Evolutionary conservation across 768 basidiomycete species (phyloP), one percentile per base, ranked within the genome.

Genomic region (Agaricus sinodeliciosus): DNA sequence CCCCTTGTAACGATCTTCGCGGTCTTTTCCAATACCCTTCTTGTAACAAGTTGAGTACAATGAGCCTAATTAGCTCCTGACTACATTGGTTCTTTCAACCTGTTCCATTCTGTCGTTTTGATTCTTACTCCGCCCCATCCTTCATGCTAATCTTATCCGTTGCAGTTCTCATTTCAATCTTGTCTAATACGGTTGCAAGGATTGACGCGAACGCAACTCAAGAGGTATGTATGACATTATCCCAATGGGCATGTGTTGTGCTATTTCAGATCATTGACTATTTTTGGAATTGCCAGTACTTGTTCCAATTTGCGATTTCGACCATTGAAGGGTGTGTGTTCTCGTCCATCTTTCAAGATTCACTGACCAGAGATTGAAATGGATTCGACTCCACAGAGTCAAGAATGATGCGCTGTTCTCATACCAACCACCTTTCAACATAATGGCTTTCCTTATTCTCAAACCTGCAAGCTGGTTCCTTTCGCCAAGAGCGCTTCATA

Each of bases 321-420:
- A 95, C 93, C 0, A 87, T 95, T 46, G 89, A 94, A 76, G 90
- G 90, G 89, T 87, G 60, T 51, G 72, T 19, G 19, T 5, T 22
- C 28, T 16, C 34, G 26, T 48, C 39, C 15, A 12, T 4, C 22
- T 3, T 16, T 16, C 22, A 44, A 31, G 19, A 48, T 22, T 22
- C 13, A 42, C 9, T 44, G 15, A 42, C 18, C 39, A 19, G 15
- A 25, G 54, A 4, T 45, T 18, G 28, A 51, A 26, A 39, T 6
- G 8, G 15, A 27, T 3, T 35, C n/a, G 15, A 15, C 35, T 12
- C 26, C 37, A 9, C 57, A 90, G 91, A 19, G 87, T 93, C 62
- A 93, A 93, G 63, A 84, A 86, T 2, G 91, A 94, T 63, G 89
- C 89, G 0, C 72, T 96, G 15, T 91, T 94, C 71, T 91, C 87